A percentile compares a stretch with the other conserved stretches of the same genome.
phyloP scores from a whole-genome alignment of 2,329 filamentous ascomycete genomes.

The Pezizomycotina sp. region DNA sequence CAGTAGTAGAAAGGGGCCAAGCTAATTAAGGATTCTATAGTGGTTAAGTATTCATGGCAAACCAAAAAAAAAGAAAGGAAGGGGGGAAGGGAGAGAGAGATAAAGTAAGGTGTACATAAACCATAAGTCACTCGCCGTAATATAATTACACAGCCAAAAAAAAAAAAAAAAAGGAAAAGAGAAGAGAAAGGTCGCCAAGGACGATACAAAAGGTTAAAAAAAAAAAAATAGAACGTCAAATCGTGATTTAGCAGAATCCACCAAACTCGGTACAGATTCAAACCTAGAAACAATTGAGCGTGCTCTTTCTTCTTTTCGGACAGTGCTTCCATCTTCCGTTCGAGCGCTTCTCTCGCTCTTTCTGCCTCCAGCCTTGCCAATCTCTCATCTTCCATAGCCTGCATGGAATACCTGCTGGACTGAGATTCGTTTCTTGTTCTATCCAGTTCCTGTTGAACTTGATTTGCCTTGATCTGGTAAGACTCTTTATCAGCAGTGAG shows the following conservation, averaged over 20 bases:
- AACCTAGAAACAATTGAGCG: slow-evolving; percentile 84
- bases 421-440: slow-evolving; percentile 26
- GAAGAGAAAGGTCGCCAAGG: slow-evolving; percentile 8
- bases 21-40: too few relatives aligned
- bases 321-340: slow-evolving; percentile 86
- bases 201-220: slow-evolving; percentile 6
- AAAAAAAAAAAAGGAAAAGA: not conserved
- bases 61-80: too few relatives aligned
- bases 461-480: slow-evolving; percentile 69
- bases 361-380: slow-evolving; percentile 84
- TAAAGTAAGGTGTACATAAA: slow-evolving; percentile 17
- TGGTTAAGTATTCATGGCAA: too few relatives aligned
- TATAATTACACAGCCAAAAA: slow-evolving; percentile 8
- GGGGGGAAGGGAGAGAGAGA: too few relatives aligned
- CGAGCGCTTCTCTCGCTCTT: slow-evolving; percentile 69
- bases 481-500: slow-evolving; percentile 67
- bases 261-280: slow-evolving; percentile 4
- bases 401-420: slow-evolving; percentile 49
- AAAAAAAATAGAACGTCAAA: slow-evolving; percentile 18
- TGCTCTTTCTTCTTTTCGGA: slow-evolving; percentile 82
- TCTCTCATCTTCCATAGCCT: slow-evolving; percentile 90
- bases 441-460: slow-evolving; percentile 25
- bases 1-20: too few relatives aligned
- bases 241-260: slow-evolving; percentile 21
- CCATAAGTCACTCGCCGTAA: slow-evolving; percentile 11